Evolutionary conservation across 2,329 filamentous ascomycete genomes (phyloP), one percentile per base, ranked within the genome.

Genomic region (Fusarium xyrophilum): DNA sequence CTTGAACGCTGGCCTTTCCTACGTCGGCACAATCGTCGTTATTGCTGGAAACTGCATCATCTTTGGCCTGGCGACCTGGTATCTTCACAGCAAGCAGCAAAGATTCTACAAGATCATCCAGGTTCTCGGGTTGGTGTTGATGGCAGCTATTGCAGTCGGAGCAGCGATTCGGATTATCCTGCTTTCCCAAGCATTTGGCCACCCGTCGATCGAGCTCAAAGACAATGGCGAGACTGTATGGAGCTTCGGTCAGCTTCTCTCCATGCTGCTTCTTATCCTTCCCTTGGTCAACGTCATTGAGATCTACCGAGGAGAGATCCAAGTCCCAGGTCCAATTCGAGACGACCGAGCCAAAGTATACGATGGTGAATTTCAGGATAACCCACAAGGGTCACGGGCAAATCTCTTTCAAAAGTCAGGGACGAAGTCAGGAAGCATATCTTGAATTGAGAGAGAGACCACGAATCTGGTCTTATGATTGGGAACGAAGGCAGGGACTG

Each of bases 1-100:
- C 0, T 72, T 76, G 23, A 83, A 83, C 57, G 77, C 78, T 7
- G 81, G 79, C 0, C 69, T 87, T 17, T 86, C 84, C 27, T 84
- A 86, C 60, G 80, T 84, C 1, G 88, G 86, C 4, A 91, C 89
- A 4, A 85, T 89, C 32, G 83, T 82, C 8, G 86, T 89, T 39
- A 87, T 91, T 42, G 85, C 80, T 0, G 85, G 83, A 7, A 89
- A 90, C 71, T 81, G 79, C 36, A 71, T 88, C 36, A 82, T 90
- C 25, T 91, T 91, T 69, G 78, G 77, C 3, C 76, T 89, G 2
- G 84, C 85, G 1, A 88, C 87, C 0, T 90, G 86, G 86, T 91
- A 90, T 72, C 79, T 91, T 38, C 88, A 91, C 72, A 83, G 81
- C 63, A 82, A 84, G 21, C 74, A 77, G 21, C 84, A 86, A 63